Base-by-base conservation (phyloP, 2,329 filamentous ascomycete genomes). In the Paracamarosporium sp. region DNA sequence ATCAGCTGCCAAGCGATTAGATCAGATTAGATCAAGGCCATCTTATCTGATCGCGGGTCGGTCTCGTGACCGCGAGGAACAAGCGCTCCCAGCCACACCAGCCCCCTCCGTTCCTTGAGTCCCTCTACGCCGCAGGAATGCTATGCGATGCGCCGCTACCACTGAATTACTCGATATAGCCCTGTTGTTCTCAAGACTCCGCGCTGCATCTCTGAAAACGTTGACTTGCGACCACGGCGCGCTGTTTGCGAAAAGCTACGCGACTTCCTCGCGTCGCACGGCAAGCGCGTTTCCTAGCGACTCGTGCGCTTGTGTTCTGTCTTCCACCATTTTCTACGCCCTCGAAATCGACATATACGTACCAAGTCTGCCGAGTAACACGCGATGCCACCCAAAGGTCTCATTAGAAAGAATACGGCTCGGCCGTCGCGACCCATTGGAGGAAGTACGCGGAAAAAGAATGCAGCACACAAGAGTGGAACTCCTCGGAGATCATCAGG, bases 401-500 rank as follows among this genome's bases (percentile, higher is more conserved):
- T 61, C 20, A 57, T 58, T 48, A 65, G 72, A 51, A 64, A 61
- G 51, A 75, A 75, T 61, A 64, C 67, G 41, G 73, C 71, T 57
- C 69, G 67, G 8, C 74, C 74, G 28, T 71, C 73, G 59, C 70
- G 72, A 8, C 45, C 45, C 30, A 48, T 48, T 33, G 71, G 71
- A 44, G 67, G 69, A 46, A 60, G 65, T 54, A 51, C 54, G 15
- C 57, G 59, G 24, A 15, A 22, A 20, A 11, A 31, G 20, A 36
- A 27, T 11, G 25, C 20, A 24, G 45, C 45, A n/a, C 31, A 36
- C 12, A 48, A 48, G 30, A 35, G 30, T 22, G 44, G n/a, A 20
- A 40, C 17, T 40, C 30, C 44, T 4, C 28, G 44, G 6, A 47
- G 22, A 20, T 47, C 44, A 12, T 47, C 44, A 7, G 31, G 33